Evolutionary conservation across 129 eudicot species (phyloP), one percentile per base, ranked within the genome.

Genomic region (Kitagawia praeruptora): DNA sequence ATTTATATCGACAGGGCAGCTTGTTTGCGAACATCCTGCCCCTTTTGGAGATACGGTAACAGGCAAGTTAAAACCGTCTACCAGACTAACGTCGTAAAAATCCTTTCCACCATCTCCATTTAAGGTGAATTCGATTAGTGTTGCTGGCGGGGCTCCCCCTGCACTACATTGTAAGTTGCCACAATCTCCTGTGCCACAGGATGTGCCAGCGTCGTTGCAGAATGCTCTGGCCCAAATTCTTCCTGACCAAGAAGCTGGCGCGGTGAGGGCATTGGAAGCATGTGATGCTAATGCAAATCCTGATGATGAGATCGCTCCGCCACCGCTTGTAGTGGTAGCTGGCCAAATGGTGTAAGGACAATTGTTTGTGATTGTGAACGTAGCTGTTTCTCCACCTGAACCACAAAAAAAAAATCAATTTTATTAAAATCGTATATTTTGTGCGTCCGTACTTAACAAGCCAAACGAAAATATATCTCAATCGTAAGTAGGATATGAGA

Each of bases 1-100:
- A 56, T 80, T 80, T 9, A 80, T 3, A 23, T 80, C 78, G 0
- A 56, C 78, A 2, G 78, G 78, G 75, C 83, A 80, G 42, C 27
- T 25, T 46, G 77, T 39, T 21, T 27, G 16, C 25, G 25, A 18
- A 15, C 76, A 72, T 14, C 48, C 51, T 4, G 18, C 51, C 2
- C 48, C 49, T 37, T 69, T 42, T 19, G 76, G 76, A 41, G 53
- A 7, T 3, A 72, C 37, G 0, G 31, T 21, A 23, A 72, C 76
- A 4, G 76, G 76, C 14, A 72, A n/a, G 47, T 72, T 72, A 14
- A 72, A 72, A 21, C 76, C 76, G 14, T 72, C 76, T 11, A 72
- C 76, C 5, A 40, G 49, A 6, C 76, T 72, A 9, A 72, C 47
- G 51, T 72, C 76, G 53, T 42, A 72, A 42, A 72, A 72, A 11